Evolutionary conservation across 2,329 filamentous ascomycete species (phyloP).

Genomic region (Bipolaris oryzae): DNA sequence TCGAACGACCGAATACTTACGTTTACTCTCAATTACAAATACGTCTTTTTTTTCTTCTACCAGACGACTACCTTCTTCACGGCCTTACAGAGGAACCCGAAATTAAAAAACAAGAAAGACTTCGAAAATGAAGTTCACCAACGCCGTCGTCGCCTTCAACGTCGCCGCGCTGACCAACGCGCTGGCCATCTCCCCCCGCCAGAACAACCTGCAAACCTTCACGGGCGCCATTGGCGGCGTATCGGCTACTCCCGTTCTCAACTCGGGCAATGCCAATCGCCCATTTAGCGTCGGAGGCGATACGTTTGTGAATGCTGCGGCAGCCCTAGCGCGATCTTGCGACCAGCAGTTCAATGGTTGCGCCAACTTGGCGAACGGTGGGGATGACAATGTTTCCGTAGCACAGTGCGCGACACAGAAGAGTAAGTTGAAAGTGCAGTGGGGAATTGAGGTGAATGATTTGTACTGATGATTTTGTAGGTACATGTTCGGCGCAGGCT

Average conservation of each 20-base stretch:
- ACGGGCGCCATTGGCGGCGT: constrained; percentile 59
- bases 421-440: constrained; percentile 22
- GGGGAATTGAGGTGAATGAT: background rate
- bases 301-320: constrained; percentile 60
- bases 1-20: background rate
- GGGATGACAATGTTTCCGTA: constrained; percentile 51
- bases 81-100: background rate
- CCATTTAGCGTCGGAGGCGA: constrained; percentile 41
- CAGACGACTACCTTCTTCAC: background rate
- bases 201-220: constrained; percentile 45
- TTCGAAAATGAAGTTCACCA: constrained; percentile 34
- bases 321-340: constrained; percentile 66
- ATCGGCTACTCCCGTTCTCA: constrained; percentile 57
- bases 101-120: background rate
- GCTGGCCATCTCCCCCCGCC: constrained; percentile 29
- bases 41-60: too few species aligned
- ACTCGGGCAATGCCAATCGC: constrained; percentile 58
- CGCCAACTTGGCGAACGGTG: constrained; percentile 62
- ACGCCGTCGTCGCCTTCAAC: constrained; percentile 24
- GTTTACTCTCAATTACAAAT: too few species aligned
- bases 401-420: constrained; percentile 64
- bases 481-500: constrained; percentile 5
- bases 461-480: background rate
- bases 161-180: constrained; percentile 25
- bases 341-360: constrained; percentile 69